phyloP scores from a whole-genome alignment of 208 protist genomes.

The Acanthamoeba triangularis region DNA sequence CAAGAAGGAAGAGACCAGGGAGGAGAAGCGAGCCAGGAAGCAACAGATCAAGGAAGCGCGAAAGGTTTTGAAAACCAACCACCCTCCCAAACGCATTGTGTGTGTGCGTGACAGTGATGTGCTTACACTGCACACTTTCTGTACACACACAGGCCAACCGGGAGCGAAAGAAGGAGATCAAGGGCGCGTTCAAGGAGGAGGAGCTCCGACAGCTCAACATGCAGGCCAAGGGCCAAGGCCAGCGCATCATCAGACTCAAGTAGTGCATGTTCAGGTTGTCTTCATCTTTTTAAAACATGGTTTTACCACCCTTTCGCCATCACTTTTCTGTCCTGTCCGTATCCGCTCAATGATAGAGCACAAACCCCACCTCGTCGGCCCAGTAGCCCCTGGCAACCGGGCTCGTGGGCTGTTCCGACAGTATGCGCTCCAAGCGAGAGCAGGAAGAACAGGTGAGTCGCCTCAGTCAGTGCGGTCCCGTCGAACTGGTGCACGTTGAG shows the following conservation, averaged over 20 bases:
- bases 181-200: slow-evolving; percentile 65
- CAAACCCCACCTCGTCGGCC: too few species aligned
- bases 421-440: too few species aligned
- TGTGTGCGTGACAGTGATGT: too few species aligned
- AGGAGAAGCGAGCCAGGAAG: slow-evolving; percentile 55
- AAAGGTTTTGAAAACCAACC: not conserved
- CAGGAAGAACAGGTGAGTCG: too few species aligned
- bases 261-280: not conserved
- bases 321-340: too few species aligned
- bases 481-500: too few species aligned
- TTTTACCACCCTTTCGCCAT: too few species aligned
- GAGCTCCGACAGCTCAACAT: slow-evolving; percentile 54
- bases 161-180: slow-evolving; percentile 57
- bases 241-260: slow-evolving; percentile 48
- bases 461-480: too few species aligned
- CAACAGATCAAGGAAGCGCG: slow-evolving; percentile 49
- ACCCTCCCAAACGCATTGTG: not conserved
- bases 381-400: too few species aligned
- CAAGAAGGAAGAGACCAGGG: slow-evolving; percentile 41
- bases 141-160: not conserved
- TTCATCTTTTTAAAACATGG: too few species aligned
- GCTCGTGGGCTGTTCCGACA: too few species aligned
- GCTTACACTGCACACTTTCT: not conserved
- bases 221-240: slow-evolving; percentile 65
- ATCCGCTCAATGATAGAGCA: too few species aligned